phyloP scores from a whole-genome alignment of 192 early-diverging fungal genomes.

The Gamsiella multidivaricata region DNA sequence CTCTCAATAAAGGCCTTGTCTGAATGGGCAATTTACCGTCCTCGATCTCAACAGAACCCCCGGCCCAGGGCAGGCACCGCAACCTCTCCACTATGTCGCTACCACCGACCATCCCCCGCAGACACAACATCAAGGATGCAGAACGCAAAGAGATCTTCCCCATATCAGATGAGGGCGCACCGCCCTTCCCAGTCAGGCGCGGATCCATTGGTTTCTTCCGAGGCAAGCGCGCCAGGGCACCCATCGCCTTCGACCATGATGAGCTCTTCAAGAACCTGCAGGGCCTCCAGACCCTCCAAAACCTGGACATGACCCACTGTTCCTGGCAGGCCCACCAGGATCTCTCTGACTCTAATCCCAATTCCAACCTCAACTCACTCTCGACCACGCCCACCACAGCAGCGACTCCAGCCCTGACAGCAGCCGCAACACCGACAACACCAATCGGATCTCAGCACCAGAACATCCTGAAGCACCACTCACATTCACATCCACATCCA shows the following conservation, averaged over 20 bases:
- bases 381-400: conserved; percentile 48
- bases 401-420: conserved; percentile 36
- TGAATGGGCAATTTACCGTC: conserved; percentile 55
- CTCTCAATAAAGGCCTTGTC: conserved; percentile 3
- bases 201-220: conserved; percentile 53
- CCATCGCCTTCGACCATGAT: conserved; percentile 32
- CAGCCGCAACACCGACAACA: conserved; percentile 39
- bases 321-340: conserved; percentile 34
- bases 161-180: conserved; percentile 49
- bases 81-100: conserved; percentile 49
- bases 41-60: conserved; percentile 50
- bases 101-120: conserved; percentile 48
- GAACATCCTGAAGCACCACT: neutral
- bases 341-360: conserved; percentile 33
- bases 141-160: conserved; percentile 55
- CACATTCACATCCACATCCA: neutral
- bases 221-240: conserved; percentile 36
- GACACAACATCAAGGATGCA: conserved; percentile 49
- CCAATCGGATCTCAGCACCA: conserved; percentile 19
- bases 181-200: conserved; percentile 16
- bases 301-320: conserved; percentile 36
- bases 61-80: conserved; percentile 46
- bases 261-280: conserved; percentile 50
- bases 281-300: conserved; percentile 37
- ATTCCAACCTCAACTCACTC: conserved; percentile 38